Conservation (phyloP, 768 basidiomycete genomes). For the Tulasnella sp. region DNA sequence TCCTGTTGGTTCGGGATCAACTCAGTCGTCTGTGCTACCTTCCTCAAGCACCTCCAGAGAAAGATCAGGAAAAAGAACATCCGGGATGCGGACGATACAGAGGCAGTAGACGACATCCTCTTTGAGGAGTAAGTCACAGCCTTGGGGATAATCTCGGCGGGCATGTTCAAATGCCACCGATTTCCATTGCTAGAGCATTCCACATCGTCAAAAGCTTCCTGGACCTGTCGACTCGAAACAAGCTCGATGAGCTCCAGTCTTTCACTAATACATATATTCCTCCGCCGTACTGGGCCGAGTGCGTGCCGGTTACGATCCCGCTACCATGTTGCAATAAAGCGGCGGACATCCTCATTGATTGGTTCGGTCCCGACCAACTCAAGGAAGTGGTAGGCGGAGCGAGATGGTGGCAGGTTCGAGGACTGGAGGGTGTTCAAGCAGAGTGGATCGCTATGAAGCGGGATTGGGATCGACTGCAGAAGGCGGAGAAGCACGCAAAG, state of each 20-base stretch:
- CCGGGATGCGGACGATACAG: conserved; percentile 30
- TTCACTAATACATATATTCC: conserved; percentile 31
- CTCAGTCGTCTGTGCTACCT: conserved; percentile 49
- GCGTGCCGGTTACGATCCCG: not conserved
- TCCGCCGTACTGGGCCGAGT: conserved; percentile 12
- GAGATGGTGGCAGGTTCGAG: conserved; percentile 97
- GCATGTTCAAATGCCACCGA: not conserved
- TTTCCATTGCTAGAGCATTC: conserved; percentile 45
- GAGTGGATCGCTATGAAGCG: conserved; percentile 38
- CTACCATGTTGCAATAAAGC: conserved; percentile 7
- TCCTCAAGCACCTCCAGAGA: conserved; percentile 41
- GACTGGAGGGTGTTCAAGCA: conserved; percentile 65
- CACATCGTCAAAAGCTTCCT: conserved; percentile 67
- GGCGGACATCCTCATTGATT: conserved; percentile 9
- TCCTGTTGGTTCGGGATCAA: not conserved
- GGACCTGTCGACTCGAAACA: conserved; percentile 54
- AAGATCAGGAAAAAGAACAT: conserved; percentile 38
- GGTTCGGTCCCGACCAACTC: conserved; percentile 9
- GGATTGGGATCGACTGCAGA: conserved; percentile 29
- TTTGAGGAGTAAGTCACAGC: conserved; percentile 52
- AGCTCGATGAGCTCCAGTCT: conserved; percentile 61
- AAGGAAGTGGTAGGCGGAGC: conserved; percentile 65
- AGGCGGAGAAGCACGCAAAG: conserved; percentile 10
- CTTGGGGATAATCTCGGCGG: not conserved
- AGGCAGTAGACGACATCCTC: conserved; percentile 54